Evolutionary conservation across 306 rosid species (phyloP).

Genomic region (Argentina anserina): DNA sequence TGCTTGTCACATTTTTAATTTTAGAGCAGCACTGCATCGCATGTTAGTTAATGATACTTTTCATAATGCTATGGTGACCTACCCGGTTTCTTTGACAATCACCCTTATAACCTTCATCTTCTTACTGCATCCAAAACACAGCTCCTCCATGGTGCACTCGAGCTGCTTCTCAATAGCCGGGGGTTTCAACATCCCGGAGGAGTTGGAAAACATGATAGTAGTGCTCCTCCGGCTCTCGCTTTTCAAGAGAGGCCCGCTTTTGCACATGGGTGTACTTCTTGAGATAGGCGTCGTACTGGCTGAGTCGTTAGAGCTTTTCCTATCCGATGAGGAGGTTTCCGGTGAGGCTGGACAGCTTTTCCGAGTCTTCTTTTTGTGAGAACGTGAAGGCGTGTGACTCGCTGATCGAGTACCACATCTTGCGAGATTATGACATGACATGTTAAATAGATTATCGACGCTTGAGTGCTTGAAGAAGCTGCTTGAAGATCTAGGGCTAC

Average conservation of each 20-base stretch:
- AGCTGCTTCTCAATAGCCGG: slow-evolving; percentile 60
- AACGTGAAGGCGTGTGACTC: not conserved
- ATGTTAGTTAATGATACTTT: too few species aligned
- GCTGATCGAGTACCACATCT: not conserved
- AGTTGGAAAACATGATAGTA: slow-evolving; percentile 70
- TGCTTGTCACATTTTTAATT: not conserved
- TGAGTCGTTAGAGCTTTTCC: not conserved
- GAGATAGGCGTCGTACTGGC: not conserved
- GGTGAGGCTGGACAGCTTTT: slow-evolving; percentile 13
- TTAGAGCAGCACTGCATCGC: too few species aligned
- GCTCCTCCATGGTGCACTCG: slow-evolving; percentile 80
- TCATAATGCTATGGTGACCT: slow-evolving; percentile 16
- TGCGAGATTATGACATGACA: slow-evolving; percentile 10
- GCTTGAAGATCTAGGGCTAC: slow-evolving; percentile 10
- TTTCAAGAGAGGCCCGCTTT: slow-evolving; percentile 1
- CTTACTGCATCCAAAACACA: slow-evolving; percentile 78
- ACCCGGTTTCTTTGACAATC: slow-evolving; percentile 52
- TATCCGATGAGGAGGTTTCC: not conserved
- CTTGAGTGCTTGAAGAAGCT: slow-evolving; percentile 22
- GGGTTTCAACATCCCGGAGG: slow-evolving; percentile 68
- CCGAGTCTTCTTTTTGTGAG: not conserved
- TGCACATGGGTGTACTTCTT: not conserved
- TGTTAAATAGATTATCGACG: slow-evolving; percentile 14
- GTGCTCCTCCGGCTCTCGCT: slow-evolving; percentile 25
- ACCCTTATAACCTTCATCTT: slow-evolving; percentile 62